Percentiles rank a stretch among this genome's conserved stretches.
Evolutionary conservation across 192 early-diverging fungal genomes (phyloP).

Genomic region (Gryganskiella cystojenkinii): DNA sequence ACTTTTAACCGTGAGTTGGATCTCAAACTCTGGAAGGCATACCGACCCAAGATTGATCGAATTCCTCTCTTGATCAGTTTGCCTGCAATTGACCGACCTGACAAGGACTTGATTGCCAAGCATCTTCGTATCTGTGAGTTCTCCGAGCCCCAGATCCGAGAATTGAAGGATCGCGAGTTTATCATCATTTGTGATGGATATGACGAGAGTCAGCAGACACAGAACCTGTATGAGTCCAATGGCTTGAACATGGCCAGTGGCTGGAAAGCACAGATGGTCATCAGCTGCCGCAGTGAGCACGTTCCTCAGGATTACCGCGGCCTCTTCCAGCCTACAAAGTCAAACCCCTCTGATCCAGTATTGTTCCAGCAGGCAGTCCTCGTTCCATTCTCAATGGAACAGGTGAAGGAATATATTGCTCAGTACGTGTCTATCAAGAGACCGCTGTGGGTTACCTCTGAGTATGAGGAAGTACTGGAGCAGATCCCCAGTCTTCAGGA

Average conservation of each 20-base stretch:
- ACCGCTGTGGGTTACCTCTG: too few relatives aligned
- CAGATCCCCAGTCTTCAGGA: too few relatives aligned
- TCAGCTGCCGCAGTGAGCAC: conserved; percentile 12
- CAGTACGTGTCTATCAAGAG: too few relatives aligned
- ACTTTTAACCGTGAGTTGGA: conserved; percentile 1
- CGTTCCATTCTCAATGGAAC: too few relatives aligned
- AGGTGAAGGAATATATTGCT: too few relatives aligned
- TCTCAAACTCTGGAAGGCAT: neutral
- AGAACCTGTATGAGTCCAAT: conserved; percentile 5
- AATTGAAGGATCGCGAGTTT: neutral
- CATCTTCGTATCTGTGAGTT: neutral
- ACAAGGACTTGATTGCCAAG: neutral
- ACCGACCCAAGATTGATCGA: neutral
- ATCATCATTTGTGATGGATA: conserved; percentile 14
- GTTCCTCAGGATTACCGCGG: neutral
- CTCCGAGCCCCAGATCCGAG: neutral
- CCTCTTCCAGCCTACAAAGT: too few relatives aligned
- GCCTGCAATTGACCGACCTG: conserved; percentile 1
- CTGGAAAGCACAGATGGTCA: conserved; percentile 4
- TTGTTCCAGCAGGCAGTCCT: too few relatives aligned
- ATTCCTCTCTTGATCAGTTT: conserved; percentile 11
- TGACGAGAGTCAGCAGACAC: neutral
- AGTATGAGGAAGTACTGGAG: too few relatives aligned
- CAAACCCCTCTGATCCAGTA: too few relatives aligned
- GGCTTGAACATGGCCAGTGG: neutral